These are phyloP conservation scores for Digitaria exilis DNA, from an alignment of 202 grass and related monocot species.

Conservation along the genomic window DNA sequence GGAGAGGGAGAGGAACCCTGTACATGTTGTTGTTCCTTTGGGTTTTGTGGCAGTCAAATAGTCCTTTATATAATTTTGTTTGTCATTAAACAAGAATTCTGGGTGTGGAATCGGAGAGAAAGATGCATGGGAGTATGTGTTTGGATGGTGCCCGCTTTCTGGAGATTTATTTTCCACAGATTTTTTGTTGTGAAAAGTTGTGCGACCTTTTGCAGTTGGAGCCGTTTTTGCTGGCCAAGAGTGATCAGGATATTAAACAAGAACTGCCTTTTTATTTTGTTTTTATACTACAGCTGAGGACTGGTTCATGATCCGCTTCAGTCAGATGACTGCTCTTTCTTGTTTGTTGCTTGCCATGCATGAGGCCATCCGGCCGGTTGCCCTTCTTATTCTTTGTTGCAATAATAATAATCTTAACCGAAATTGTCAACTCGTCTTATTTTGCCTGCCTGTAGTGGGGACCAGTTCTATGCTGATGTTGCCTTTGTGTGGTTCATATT, in stretches of 20 bases:
- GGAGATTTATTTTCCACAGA: not conserved
- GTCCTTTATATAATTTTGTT: not conserved
- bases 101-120: conserved; percentile 29
- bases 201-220: conserved; percentile 33
- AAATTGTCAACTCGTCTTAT: conserved; percentile 17
- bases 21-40: not conserved
- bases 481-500: not conserved
- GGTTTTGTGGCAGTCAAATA: not conserved
- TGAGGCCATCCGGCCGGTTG: not conserved
- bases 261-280: not conserved
- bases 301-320: conserved; percentile 1
- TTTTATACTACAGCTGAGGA: not conserved
- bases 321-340: not conserved
- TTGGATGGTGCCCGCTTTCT: conserved; percentile 20
- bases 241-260: conserved; percentile 28
- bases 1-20: not conserved
- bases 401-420: not conserved
- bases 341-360: conserved; percentile 8
- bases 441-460: conserved; percentile 20
- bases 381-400: conserved; percentile 17
- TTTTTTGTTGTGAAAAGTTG: conserved; percentile 30
- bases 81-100: not conserved
- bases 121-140: not conserved
- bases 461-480: conserved; percentile 33
- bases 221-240: conserved; percentile 16